phyloP scores from a whole-genome alignment of 371 early-diverging fungal genomes.

The Apophysomyces variabilis region DNA sequence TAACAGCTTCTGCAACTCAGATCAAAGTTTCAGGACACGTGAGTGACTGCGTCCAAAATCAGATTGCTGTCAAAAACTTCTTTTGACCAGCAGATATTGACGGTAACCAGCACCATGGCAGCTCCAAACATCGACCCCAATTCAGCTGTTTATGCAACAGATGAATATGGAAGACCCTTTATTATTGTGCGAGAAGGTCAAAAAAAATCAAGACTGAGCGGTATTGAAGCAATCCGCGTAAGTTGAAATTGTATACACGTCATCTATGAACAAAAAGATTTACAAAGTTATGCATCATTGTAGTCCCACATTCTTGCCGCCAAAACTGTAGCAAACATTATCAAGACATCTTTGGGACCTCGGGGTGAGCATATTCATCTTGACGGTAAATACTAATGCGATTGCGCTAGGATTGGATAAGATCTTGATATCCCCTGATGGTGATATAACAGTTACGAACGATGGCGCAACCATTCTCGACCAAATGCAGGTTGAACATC shows the following conservation, averaged over 20 bases:
- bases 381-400: neutral
- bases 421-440: conserved; percentile 97
- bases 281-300: neutral
- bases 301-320: conserved; percentile 97
- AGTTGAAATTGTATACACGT: conserved; percentile 9
- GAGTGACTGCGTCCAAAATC: too few relatives aligned
- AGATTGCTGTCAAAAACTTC: neutral
- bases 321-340: conserved; percentile 91
- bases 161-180: conserved; percentile 97
- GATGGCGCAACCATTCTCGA: conserved; percentile 99
- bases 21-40: too few relatives aligned
- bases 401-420: conserved; percentile 89
- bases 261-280: neutral
- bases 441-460: conserved; percentile 99
- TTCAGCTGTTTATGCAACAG: conserved; percentile 71
- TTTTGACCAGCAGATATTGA: too few relatives aligned
- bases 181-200: conserved; percentile 96
- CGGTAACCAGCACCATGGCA: neutral
- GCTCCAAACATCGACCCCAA: conserved; percentile 41
- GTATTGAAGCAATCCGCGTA: conserved; percentile 94
- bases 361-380: conserved; percentile 63
- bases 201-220: conserved; percentile 83
- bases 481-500: conserved; percentile 98
- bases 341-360: conserved; percentile 98
- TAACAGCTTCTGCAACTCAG: too few relatives aligned